Base-by-base conservation (phyloP, 192 early-diverging fungal species). In the Coemansia sp. region DNA sequence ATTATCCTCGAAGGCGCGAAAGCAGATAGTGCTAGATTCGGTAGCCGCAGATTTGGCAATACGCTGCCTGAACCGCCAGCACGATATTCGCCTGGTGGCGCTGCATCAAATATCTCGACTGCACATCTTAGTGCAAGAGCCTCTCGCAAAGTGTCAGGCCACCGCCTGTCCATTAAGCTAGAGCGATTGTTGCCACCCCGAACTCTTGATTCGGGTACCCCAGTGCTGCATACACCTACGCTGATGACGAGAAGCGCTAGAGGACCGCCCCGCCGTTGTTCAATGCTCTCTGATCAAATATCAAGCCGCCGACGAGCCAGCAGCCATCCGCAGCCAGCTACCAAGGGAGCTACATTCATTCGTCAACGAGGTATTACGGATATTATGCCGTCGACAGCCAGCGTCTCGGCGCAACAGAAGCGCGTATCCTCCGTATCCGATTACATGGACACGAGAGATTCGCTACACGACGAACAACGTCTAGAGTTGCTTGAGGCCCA, bases 401-500 rank as follows among this genome's bases (percentile, higher is more conserved):
- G 7, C 21, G 36, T 36, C 36, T 21, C 37, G 5, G 36, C 25
- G 27, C 62, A 32, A 63, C 36, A 41, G 17, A 23, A 44, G 50
- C 23, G 4, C 10, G 59, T 31, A 15, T 12, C n/a, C 17, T 17
- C 59, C 2, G 4, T 32, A 14, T 10, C 15, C 8, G 36, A 19
- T 17, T n/a, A n/a, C 3, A 10, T 5, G 19, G 19, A 39, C n/a
- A 38, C 9, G 7, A 61, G 1, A 12, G n/a, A 9, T 10, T 61
- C 36, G 6, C n/a, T 44, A 7, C 19, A 61, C 36, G 67, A 64
- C 5, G 62, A 74, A 17, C 31, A 37, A 27, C 66, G 58, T 17
- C 67, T 78, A 1, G 32, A 46, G 9, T 37, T 46, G 14, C 72
- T 82, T 31, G 79, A 82, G 14, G 79, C 67, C 3, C 71, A 71